Base-by-base conservation (phyloP, 495 filamentous ascomycete genomes). In the Aspergillus haitiensis region DNA sequence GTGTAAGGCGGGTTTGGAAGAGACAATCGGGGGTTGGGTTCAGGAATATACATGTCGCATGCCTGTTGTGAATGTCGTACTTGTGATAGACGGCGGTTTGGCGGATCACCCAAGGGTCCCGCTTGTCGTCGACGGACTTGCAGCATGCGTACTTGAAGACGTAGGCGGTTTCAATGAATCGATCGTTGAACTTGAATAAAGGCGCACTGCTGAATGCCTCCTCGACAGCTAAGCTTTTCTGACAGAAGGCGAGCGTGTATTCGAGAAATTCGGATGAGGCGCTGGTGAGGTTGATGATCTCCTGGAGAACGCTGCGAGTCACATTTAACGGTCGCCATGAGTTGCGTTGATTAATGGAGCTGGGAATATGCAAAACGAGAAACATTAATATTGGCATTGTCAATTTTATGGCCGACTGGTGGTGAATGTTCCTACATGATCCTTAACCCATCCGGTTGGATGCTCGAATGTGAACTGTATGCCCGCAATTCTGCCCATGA, bases 61-160 rank as follows among this genome's bases (percentile, higher is more conserved):
- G 67, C 36, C 55, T 59, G 8, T 62, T 75, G 13, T 32, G 18
- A 5, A 52, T 18, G 36, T 76, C 63, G 49, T 68, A 70, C 56
- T 69, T 70, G 35, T 78, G 77, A 59, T 76, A 81, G 5, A 81
- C 54, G 0, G 75, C 76, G 7, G 64, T 78, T 55, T 79, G 78
- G 11, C 78, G 76, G 36, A 78, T 67, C 6, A 64, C 65, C 78
- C 78, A 81, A 13, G 64, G 59, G 11, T 71, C 64, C 32, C 10
- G 52, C 39, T 58, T 57, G 10, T 72, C 63, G 1, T 62, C 59
- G 11, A 58, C 50, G 7, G 56, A 13, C 40, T 78, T 78, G 36
- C 69, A 58, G 49, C 74, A 71, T 7, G 75, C 75, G 40, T 79
- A 78, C 56, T 71, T 74, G 42, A 77, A 55, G 2, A 72, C 74